Percentiles rank a stretch among this genome's conserved stretches.
phyloP scores from a whole-genome alignment of 305 asterid species.

The Monarda citriodora region DNA sequence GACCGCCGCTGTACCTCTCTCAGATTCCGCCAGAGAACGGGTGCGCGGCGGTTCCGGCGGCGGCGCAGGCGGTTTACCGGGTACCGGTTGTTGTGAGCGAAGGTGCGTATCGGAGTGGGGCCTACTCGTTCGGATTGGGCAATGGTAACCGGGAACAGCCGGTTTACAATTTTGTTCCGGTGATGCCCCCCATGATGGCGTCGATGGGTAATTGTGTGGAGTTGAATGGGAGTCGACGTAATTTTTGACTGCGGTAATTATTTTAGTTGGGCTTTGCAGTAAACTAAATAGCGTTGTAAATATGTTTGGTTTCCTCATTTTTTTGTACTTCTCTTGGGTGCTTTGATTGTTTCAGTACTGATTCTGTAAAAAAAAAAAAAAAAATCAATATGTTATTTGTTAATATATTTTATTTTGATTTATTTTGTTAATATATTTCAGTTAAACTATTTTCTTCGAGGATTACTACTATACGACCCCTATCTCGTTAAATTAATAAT shows the following conservation, averaged over 20 bases:
- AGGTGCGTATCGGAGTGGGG: conserved; percentile 31
- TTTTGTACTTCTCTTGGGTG: neutral
- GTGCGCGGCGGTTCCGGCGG: neutral
- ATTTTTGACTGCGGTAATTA: conserved; percentile 10
- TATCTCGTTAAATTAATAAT: no score
- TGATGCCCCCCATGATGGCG: conserved; percentile 27
- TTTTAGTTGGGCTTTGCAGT: neutral
- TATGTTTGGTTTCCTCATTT: conserved; percentile 6
- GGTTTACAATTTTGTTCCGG: conserved; percentile 41
- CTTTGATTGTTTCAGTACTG: conserved; percentile 5
- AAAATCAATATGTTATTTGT: neutral
- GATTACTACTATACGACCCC: no score
- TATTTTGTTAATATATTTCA: no score
- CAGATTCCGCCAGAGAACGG: conserved; percentile 49
- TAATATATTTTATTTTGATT: no score
- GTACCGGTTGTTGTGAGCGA: conserved; percentile 35
- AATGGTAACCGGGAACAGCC: conserved; percentile 45
- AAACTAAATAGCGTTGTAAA: conserved; percentile 16
- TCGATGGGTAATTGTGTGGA: conserved; percentile 22
- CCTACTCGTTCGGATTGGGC: conserved; percentile 11
- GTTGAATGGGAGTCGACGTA: conserved; percentile 33
- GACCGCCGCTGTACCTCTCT: conserved; percentile 44
- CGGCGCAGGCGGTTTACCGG: conserved; percentile 31
- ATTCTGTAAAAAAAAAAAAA: neutral
- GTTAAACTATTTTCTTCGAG: no score